Conservation (phyloP, 495 filamentous ascomycete genomes). For the Echria macrotheca region DNA sequence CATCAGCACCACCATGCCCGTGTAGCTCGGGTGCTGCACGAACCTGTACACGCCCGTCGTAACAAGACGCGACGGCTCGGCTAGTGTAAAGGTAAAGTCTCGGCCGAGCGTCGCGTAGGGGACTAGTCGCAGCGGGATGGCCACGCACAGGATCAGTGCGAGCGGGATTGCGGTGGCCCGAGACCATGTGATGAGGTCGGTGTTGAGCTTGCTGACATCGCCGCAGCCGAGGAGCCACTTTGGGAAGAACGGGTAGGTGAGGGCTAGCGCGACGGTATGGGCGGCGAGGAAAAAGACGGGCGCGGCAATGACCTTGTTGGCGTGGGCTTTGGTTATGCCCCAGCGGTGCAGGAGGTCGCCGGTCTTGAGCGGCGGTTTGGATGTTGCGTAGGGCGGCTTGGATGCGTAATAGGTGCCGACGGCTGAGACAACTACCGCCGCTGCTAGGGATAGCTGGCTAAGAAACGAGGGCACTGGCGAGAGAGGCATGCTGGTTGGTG, state of each 20-base stretch:
- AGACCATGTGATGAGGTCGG: constrained; percentile 28
- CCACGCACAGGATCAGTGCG: constrained; percentile 27
- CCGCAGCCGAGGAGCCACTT: constrained; percentile 12
- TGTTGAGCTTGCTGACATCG: constrained; percentile 22
- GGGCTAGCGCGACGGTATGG: constrained; percentile 11
- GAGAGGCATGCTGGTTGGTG: too few species aligned
- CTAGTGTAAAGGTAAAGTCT: constrained; percentile 44
- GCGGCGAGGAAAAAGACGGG: constrained; percentile 13
- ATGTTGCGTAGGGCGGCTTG: not conserved
- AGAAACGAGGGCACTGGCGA: not conserved
- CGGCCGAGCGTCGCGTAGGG: constrained; percentile 35
- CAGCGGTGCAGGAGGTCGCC: not conserved
- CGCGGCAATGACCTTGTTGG: not conserved
- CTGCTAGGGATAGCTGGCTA: not conserved
- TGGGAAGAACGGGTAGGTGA: constrained; percentile 29
- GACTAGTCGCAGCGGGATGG: constrained; percentile 28
- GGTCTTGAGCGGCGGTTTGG: not conserved
- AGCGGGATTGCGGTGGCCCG: constrained; percentile 16
- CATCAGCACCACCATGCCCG: constrained; percentile 21
- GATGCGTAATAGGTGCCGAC: not conserved
- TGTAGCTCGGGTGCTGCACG: constrained; percentile 48
- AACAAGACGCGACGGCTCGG: constrained; percentile 24
- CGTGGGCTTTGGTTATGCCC: too few species aligned
- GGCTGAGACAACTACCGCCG: not conserved
- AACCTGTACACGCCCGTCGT: constrained; percentile 26